Evolutionary conservation across 306 rosid genomes (phyloP).

Genomic region (Casuarina glauca): DNA sequence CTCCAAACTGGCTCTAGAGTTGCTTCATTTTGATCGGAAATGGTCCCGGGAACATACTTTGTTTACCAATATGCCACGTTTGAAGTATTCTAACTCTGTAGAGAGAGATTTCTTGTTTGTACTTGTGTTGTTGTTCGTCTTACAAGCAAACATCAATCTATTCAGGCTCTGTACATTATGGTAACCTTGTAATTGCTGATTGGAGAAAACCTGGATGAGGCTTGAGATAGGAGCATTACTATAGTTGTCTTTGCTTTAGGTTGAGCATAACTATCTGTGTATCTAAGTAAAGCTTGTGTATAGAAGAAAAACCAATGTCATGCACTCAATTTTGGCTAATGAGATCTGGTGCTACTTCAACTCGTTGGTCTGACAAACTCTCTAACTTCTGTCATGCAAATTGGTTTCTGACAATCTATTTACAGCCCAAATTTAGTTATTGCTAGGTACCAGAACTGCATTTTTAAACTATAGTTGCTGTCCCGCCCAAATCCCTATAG

Average conservation of each 20-base stretch:
- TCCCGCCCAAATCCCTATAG: not conserved
- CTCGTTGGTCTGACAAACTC: not conserved
- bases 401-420: not conserved
- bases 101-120: constrained; percentile 16
- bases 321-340: constrained; percentile 22
- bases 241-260: constrained; percentile 18
- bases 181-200: constrained; percentile 34
- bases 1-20: constrained; percentile 71
- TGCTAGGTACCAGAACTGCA: not conserved
- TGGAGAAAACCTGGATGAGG: constrained; percentile 25
- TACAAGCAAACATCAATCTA: constrained; percentile 26
- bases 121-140: constrained; percentile 31
- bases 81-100: constrained; percentile 16
- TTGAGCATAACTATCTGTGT: constrained; percentile 18
- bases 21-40: constrained; percentile 18
- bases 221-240: constrained; percentile 27
- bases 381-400: not conserved
- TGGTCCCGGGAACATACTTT: not conserved
- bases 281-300: constrained; percentile 28
- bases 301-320: not conserved
- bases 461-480: not conserved
- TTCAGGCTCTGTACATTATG: constrained; percentile 36
- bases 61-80: constrained; percentile 23
- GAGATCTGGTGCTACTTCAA: not conserved
- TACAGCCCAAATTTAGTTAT: not conserved